These are phyloP conservation scores for Cordyceps cicadae DNA, from an alignment of 2,329 filamentous ascomycete genomes.

Conservation along the genomic window DNA sequence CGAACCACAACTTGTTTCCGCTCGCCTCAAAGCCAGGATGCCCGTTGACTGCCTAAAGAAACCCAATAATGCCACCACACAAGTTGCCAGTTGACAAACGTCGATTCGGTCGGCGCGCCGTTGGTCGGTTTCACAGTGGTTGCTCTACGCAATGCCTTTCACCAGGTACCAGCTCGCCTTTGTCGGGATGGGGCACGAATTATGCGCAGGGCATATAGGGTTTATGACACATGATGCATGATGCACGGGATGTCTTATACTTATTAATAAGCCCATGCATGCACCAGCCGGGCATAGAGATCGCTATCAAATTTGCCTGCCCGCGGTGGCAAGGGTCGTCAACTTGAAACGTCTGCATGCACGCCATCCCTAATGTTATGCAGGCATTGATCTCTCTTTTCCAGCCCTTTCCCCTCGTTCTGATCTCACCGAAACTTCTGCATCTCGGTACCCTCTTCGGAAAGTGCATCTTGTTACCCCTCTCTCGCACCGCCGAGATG, in stretches of 20 bases:
- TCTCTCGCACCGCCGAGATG: too few relatives aligned
- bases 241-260: slow-evolving; percentile 1
- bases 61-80: neutral
- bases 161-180: neutral
- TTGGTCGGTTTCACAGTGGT: neutral
- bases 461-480: neutral
- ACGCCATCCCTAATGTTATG: neutral
- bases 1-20: neutral
- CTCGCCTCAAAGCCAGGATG: neutral
- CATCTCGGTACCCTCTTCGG: neutral
- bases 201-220: neutral
- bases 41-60: too few relatives aligned
- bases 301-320: neutral
- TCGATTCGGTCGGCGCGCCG: neutral
- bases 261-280: neutral
- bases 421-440: neutral
- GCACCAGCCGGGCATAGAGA: neutral
- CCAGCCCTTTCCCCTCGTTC: neutral
- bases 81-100: neutral
- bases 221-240: neutral
- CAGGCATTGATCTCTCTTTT: neutral
- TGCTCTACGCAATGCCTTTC: neutral
- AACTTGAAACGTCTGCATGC: slow-evolving; percentile 2
- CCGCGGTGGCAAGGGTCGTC: neutral
- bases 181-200: neutral